Evolutionary conservation across 1,284 basidiomycete species (phyloP).

Genomic region (Cerrena zonata): DNA sequence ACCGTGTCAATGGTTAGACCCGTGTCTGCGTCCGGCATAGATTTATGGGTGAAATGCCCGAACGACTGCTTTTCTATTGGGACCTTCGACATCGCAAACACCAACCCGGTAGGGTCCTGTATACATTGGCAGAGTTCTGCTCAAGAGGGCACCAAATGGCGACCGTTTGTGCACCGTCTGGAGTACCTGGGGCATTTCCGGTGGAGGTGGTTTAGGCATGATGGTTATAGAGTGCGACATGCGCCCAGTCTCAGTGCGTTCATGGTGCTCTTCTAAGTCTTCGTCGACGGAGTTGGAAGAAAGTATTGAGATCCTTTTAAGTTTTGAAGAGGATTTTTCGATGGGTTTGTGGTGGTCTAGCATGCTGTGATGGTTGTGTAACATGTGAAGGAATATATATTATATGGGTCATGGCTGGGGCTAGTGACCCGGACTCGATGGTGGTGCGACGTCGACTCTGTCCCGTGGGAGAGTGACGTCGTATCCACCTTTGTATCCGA

Average conservation of each 20-base stretch:
- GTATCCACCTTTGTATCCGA: too few relatives aligned
- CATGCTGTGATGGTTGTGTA: too few relatives aligned
- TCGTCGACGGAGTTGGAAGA: not conserved
- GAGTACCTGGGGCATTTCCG: slow-evolving; percentile 3
- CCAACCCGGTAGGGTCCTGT: slow-evolving; percentile 27
- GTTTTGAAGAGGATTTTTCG: not conserved
- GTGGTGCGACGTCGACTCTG: too few relatives aligned
- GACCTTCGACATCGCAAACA: slow-evolving; percentile 27
- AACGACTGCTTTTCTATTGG: slow-evolving; percentile 23
- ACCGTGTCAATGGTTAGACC: slow-evolving; percentile 32
- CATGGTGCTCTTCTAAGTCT: not conserved
- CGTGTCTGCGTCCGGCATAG: slow-evolving; percentile 16
- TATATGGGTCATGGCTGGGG: too few relatives aligned
- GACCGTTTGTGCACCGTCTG: slow-evolving; percentile 15
- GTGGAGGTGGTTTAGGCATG: slow-evolving; percentile 7
- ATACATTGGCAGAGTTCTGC: slow-evolving; percentile 25
- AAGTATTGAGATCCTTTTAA: not conserved
- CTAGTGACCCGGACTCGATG: too few relatives aligned
- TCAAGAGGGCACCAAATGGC: slow-evolving; percentile 24
- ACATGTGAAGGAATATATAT: too few relatives aligned
- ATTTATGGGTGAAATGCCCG: slow-evolving; percentile 26
- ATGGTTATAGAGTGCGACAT: slow-evolving; percentile 1
- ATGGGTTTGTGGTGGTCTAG: not conserved
- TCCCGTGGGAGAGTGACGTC: too few relatives aligned
- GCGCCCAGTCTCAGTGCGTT: not conserved